These are phyloP conservation scores for Cryptococcus floricola DNA, from an alignment of 1,284 basidiomycete genomes.

Conservation along the genomic window DNA sequence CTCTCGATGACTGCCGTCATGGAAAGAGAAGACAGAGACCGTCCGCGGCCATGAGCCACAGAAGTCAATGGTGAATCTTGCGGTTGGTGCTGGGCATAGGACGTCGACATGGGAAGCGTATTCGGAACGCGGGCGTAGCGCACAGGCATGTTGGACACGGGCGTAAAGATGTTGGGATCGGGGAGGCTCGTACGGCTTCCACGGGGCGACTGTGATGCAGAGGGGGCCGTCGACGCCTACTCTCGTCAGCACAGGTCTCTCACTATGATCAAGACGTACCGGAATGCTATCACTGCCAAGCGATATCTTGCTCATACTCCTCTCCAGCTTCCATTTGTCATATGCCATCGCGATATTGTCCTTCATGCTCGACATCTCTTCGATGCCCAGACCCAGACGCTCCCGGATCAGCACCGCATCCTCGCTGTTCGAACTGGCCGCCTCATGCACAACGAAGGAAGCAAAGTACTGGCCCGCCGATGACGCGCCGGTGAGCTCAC, in stretches of 20 bases:
- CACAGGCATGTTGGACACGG: not conserved
- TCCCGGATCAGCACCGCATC: conserved; percentile 16
- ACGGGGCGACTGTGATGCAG: not conserved
- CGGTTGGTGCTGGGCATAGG: not conserved
- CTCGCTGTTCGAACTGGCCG: conserved; percentile 5
- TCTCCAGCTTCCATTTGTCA: conserved; percentile 29
- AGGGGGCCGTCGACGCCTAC: no score
- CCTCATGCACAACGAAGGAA: conserved; percentile 7
- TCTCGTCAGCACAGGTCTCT: not conserved
- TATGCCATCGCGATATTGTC: conserved; percentile 27
- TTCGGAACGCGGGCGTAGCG: not conserved
- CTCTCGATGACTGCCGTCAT: conserved; percentile 12
- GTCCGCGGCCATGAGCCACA: conserved; percentile 7
- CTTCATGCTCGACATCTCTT: conserved; percentile 32
- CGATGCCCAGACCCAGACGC: conserved; percentile 24
- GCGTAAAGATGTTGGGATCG: not conserved
- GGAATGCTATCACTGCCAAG: no score
- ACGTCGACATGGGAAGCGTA: not conserved
- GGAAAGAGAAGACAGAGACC: conserved; percentile 25
- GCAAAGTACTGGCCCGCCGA: conserved; percentile 25
- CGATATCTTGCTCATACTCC: conserved; percentile 17
- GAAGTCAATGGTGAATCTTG: conserved; percentile 1
- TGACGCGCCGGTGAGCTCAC: conserved; percentile 5
- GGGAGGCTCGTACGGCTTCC: not conserved
- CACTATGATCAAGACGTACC: no score